Percentiles rank a stretch among this genome's conserved stretches.
Conservation (phyloP, 2,329 filamentous ascomycete species). For the Nectriaceae sp. region DNA sequence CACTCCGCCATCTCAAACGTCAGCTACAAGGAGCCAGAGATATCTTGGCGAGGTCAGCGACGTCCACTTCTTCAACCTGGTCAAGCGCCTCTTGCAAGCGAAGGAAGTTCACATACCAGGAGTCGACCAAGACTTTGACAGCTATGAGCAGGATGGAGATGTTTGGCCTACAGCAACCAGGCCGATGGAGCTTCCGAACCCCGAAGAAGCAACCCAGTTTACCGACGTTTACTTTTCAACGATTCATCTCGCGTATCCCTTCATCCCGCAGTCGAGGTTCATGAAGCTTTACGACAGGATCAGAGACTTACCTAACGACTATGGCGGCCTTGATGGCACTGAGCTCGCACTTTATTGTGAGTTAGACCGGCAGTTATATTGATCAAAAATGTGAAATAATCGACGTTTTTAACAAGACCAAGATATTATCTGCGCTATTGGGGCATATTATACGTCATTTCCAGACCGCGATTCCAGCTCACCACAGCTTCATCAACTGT, state of each 20-base stretch:
- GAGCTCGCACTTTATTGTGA: not conserved
- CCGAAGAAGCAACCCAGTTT: constrained; percentile 8
- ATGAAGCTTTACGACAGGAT: not conserved
- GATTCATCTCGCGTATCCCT: constrained; percentile 38
- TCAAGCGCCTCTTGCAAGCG: constrained; percentile 28
- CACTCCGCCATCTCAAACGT: not conserved
- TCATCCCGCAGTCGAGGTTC: constrained; percentile 24
- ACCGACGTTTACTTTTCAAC: constrained; percentile 32
- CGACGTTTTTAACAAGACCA: not conserved
- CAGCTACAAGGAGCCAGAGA: not conserved
- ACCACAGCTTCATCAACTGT: not conserved
- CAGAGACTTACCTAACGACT: not conserved
- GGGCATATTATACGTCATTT: not conserved
- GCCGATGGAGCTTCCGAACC: constrained; percentile 5
- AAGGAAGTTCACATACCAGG: not conserved
- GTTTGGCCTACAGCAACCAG: not conserved
- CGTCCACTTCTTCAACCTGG: constrained; percentile 37
- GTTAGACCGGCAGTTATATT: not conserved
- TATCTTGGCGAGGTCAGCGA: constrained; percentile 40
- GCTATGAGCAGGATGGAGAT: constrained; percentile 23
- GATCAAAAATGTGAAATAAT: not conserved
- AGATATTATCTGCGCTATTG: not conserved
- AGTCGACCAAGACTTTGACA: constrained; percentile 22
- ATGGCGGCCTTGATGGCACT: not conserved
- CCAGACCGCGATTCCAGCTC: not conserved